Percentiles rank a stretch among this genome's conserved stretches.
phyloP scores from a whole-genome alignment of 495 filamentous ascomycete genomes.

The Glutinoglossum americanum region DNA sequence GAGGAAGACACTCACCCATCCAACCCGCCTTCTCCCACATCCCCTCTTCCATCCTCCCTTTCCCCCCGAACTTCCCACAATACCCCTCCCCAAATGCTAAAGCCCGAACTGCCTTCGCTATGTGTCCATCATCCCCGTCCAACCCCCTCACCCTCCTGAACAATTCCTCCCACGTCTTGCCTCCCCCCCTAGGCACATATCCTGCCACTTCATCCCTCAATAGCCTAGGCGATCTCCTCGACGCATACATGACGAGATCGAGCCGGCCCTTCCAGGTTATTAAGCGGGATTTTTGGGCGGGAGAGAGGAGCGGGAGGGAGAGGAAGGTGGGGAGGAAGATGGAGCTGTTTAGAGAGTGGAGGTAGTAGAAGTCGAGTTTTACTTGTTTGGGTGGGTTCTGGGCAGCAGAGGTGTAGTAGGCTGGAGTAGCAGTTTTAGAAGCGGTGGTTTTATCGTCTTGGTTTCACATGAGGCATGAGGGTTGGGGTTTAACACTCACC shows the following conservation, averaged over 20 bases:
- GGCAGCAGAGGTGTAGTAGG: constrained; percentile 40
- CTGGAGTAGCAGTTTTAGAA: constrained; percentile 7
- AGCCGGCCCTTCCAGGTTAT: constrained; percentile 57
- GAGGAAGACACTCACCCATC: constrained; percentile 23
- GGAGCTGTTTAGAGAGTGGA: constrained; percentile 41
- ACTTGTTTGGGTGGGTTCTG: constrained; percentile 37
- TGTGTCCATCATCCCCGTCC: constrained; percentile 53
- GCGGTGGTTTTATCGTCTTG: neutral
- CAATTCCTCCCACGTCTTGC: constrained; percentile 29
- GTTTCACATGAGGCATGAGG: too few relatives aligned
- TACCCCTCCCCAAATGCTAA: constrained; percentile 32
- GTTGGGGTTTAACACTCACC: constrained; percentile 18
- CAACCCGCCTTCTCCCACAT: constrained; percentile 54
- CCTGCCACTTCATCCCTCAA: constrained; percentile 28
- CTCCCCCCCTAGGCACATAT: constrained; percentile 27
- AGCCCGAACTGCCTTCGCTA: constrained; percentile 49
- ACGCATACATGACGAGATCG: constrained; percentile 46
- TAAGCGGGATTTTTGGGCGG: constrained; percentile 33
- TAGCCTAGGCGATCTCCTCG: constrained; percentile 32
- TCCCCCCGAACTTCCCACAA: constrained; percentile 24
- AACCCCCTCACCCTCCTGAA: constrained; percentile 29
- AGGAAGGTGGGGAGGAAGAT: constrained; percentile 40
- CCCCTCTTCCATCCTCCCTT: constrained; percentile 22
- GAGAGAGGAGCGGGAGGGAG: constrained; percentile 18
- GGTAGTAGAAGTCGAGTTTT: constrained; percentile 68